Evolutionary conservation across 2,329 filamentous ascomycete species (phyloP), one percentile per base, ranked within the genome.

Genomic region (Akanthomyces lecanii): DNA sequence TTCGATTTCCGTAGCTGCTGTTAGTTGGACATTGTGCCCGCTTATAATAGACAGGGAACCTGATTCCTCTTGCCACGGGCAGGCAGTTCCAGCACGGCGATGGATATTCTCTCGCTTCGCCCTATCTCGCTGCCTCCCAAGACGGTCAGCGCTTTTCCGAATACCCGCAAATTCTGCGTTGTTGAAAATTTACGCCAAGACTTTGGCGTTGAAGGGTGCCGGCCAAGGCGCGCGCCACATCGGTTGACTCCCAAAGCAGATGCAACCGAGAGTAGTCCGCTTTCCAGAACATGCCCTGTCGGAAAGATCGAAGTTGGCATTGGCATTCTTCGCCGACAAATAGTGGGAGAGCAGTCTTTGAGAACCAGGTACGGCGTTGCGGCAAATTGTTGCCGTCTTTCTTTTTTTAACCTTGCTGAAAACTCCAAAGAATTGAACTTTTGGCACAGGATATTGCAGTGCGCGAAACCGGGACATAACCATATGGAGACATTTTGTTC

Each of bases 191-290:
- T 48, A 14, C 33, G 56, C 56, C 56, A 52, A 60, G 56, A 45
- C 33, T 36, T 16, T 51, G 23, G 56, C 45, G 45, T 40, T 44
- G 45, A 61, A 45, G 25, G 12, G 36, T 25, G 23, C 6, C 36
- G 48, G 38, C 25, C 47, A 42, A 33, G 47, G 23, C 25, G 14
- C 23, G 25, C 57, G 57, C 57, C 48, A 45, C 48, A 61, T 61
- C 58, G 58, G 58, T 33, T 45, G 25, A 45, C 12, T 53, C 47
- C 48, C 4, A 52, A 61, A 61, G 58, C 36, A 61, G 58, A 52
- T 45, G 28, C 23, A 61, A 18, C 58, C 58, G 48, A 53, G 16
- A 50, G 56, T 8, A 33, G 42, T 18, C 38, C 18, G 40, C 47
- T 28, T 23, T 21, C 30, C 16, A 16, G 25, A 30, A 51, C 11